Evolutionary conservation across 768 basidiomycete species (phyloP), one percentile per base, ranked within the genome.

Genomic region (Naganishia friedmannii): DNA sequence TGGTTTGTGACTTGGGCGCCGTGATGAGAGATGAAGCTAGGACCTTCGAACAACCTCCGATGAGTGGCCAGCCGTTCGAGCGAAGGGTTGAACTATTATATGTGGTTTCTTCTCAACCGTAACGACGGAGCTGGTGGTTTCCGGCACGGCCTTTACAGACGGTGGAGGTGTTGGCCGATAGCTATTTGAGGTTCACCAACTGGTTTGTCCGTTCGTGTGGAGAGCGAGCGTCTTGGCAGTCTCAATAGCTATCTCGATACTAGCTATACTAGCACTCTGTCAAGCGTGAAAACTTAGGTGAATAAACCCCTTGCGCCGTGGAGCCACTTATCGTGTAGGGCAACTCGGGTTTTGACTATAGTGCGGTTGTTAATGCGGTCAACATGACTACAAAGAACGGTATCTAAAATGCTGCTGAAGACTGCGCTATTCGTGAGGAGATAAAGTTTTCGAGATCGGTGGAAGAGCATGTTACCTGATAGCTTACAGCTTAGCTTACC

Each of bases 391-490:
- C 15, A 28, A 63, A 6, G 17, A 60, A 63, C 39, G 60, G 57
- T 58, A 63, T 45, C 39, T n/a, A n/a, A 63, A 42, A 63, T 63
- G 19, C 34, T 39, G 34, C 57, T 58, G 34, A 21, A 58, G 26
- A 19, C 19, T 51, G n/a, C 19, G 21, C 60, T 63, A 26, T 29
- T 26, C 42, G 42, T 63, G 37, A 8, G 37, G 37, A 42, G 39
- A 45, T 63, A 63, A 26, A 45, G 42, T 37, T 42, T n/a, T 63
- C 60, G 21, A 63, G 60, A 63, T 63, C 60, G 60, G 13, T 42
- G 37, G 37, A 45, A 63, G 39, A 63, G 28, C 60, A 63, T 26
- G 39, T 42, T 42, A 39, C 60, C 26, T 63, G 37, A 26, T 26
- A n/a, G n/a, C n/a, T n/a, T n/a, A n/a, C n/a, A n/a, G n/a, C n/a